These are phyloP conservation scores for Cystobasidium pallidum DNA, from an alignment of 1,284 basidiomycete species.

Conservation along the genomic window DNA sequence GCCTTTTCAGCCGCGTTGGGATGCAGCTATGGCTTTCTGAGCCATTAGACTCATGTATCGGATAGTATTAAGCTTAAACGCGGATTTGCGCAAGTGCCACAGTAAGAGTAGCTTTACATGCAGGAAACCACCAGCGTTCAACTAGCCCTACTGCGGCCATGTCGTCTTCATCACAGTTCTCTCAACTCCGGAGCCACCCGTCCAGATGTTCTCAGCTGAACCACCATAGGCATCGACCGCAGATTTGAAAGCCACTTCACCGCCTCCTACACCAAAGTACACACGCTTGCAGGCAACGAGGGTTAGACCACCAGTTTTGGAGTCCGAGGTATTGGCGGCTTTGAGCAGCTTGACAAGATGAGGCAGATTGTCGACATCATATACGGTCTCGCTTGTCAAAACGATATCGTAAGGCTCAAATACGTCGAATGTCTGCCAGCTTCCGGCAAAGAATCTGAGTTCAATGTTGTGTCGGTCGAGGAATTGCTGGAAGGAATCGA, in stretches of 20 bases:
- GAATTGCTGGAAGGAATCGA: conserved; percentile 67
- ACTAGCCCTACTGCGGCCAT: conserved; percentile 35
- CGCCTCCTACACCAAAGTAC: conserved; percentile 96
- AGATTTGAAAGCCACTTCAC: conserved; percentile 72
- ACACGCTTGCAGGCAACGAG: conserved; percentile 85
- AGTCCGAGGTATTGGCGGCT: conserved; percentile 29
- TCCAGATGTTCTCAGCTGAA: conserved; percentile 57
- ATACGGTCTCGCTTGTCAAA: conserved; percentile 91
- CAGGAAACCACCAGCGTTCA: no score
- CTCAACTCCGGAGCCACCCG: conserved; percentile 64
- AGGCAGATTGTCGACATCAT: conserved; percentile 69
- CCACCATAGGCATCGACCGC: conserved; percentile 60
- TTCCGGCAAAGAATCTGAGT: conserved; percentile 77
- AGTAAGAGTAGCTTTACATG: no score
- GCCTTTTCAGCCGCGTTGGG: no score
- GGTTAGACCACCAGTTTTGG: conserved; percentile 24
- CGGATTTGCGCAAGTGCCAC: no score
- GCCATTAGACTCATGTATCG: no score
- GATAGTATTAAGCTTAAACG: no score
- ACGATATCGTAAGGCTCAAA: conserved; percentile 60
- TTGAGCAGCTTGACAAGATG: conserved; percentile 65
- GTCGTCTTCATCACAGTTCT: conserved; percentile 49
- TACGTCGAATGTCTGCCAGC: conserved; percentile 68
- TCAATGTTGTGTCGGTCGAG: conserved; percentile 64
- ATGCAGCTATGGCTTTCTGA: no score